These are phyloP conservation scores for Prunus mongolica DNA, from an alignment of 306 rosid genomes.

Conservation along the genomic window DNA sequence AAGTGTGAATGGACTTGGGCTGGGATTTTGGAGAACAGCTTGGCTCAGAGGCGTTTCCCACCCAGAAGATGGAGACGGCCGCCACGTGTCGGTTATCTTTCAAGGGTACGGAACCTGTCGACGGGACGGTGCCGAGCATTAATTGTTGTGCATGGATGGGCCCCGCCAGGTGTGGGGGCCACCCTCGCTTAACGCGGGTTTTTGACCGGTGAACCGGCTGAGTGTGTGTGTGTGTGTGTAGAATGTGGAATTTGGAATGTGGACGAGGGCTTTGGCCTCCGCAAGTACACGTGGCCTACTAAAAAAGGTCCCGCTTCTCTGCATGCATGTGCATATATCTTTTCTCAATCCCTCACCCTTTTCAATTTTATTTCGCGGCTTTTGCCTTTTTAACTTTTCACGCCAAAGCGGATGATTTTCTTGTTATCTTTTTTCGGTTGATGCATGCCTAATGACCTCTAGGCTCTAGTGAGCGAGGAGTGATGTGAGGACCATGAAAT, in stretches of 20 bases:
- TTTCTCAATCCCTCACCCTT: not conserved
- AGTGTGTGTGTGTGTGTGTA: not conserved
- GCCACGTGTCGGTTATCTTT: slow-evolving; percentile 48
- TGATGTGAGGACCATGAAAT: not conserved
- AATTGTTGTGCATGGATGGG: slow-evolving; percentile 26
- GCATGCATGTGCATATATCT: not conserved
- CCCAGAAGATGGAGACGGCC: slow-evolving; percentile 35
- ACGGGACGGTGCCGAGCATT: slow-evolving; percentile 40
- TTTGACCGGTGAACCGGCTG: slow-evolving; percentile 66
- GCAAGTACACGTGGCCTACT: slow-evolving; percentile 40
- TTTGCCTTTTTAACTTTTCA: not conserved
- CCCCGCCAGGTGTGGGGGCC: slow-evolving; percentile 31
- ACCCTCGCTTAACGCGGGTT: slow-evolving; percentile 41
- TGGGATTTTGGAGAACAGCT: slow-evolving; percentile 78
- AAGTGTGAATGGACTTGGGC: slow-evolving; percentile 42
- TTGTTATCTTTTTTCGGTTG: not conserved
- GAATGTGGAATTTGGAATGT: slow-evolving; percentile 20
- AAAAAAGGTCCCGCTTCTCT: not conserved
- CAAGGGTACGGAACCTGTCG: slow-evolving; percentile 32
- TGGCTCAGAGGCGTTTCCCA: slow-evolving; percentile 57
- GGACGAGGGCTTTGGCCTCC: slow-evolving; percentile 24
- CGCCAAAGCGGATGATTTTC: not conserved
- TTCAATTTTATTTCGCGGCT: slow-evolving; percentile 7
- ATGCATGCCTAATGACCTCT: not conserved
- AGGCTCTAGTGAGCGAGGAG: not conserved